phyloP scores from a whole-genome alignment of 2,329 filamentous ascomycete species.

The Zalaria obscura region DNA sequence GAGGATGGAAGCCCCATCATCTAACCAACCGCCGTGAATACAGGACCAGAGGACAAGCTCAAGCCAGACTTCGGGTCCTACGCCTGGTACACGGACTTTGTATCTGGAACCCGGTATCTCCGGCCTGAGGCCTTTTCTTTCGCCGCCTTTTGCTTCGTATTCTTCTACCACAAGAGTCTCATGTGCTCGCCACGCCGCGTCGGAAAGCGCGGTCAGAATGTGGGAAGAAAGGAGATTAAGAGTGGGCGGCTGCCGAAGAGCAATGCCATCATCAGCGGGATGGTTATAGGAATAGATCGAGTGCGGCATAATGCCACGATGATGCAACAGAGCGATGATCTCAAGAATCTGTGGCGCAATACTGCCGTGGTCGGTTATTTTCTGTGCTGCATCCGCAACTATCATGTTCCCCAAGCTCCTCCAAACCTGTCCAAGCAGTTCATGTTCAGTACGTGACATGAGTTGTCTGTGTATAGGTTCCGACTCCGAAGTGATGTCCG shows the following conservation, averaged over 20 bases:
- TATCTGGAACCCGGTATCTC: conserved; percentile 30
- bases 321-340: conserved; percentile 33
- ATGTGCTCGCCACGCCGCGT: conserved; percentile 35
- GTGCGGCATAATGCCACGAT: conserved; percentile 30
- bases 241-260: conserved; percentile 32
- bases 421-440: conserved; percentile 31
- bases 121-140: conserved; percentile 23
- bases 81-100: conserved; percentile 23
- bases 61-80: conserved; percentile 34
- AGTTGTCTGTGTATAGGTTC: neutral
- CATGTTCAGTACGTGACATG: conserved; percentile 10
- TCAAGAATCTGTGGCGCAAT: conserved; percentile 31
- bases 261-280: conserved; percentile 18
- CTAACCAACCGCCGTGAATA: conserved; percentile 31
- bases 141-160: conserved; percentile 17
- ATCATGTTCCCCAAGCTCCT: conserved; percentile 31
- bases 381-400: conserved; percentile 17
- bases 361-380: conserved; percentile 5
- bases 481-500: neutral
- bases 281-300: conserved; percentile 26
- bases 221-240: conserved; percentile 32
- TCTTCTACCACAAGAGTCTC: conserved; percentile 19
- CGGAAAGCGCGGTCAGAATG: conserved; percentile 34
- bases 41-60: conserved; percentile 39
- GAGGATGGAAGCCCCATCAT: conserved; percentile 27